Base-by-base conservation (phyloP, 2,329 filamentous ascomycete genomes). In the Cercospora janseana region DNA sequence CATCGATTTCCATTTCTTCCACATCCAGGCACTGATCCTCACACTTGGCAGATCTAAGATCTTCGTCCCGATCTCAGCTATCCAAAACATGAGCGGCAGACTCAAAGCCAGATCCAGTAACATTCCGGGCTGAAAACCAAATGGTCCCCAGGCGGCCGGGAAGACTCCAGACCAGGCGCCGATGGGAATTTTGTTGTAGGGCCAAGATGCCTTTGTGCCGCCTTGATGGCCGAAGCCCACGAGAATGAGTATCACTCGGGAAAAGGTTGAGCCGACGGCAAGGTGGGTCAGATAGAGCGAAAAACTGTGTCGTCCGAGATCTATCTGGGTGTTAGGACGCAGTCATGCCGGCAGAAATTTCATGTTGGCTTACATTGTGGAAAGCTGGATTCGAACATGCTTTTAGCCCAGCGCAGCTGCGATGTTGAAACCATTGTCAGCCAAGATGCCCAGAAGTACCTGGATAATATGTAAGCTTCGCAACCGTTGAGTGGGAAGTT, bases 211-310 rank as follows among this genome's bases (percentile, higher is more conserved):
- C 24, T 55, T 35, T 4, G 44, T 35, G 26, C 51, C 54, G 9
- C 37, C 40, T 9, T 55, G 49, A 37, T 48, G 44, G 5, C 21
- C 31, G 13, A 47, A 48, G 16, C 54, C 57, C 21, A 52, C 54
- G 6, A 60, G 46, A 45, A 51, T 56, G 44, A 59, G 57, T 3
- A 60, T 48, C 2, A 53, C 41, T 21, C 87, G 80, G 1, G 80
- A 81, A 2, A 85, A 45, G 0, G 72, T 73, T 69, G 72, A 77
- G 1, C 85, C 68, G 1, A 85, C 65, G 0, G 81, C 81, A 0
- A 81, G 81, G 54, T 86, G 82, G 5, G 84, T 74, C 9, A 85
- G 70, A 64, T 85, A 86, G 1, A 85, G 67, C 0, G 78, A 72
- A 60, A 78, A 86, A 0, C 79, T 83, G 49, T 84, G 73, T 37